Evolutionary conservation across 2,329 filamentous ascomycete species (phyloP).

Genomic region (Endothia cerciana): DNA sequence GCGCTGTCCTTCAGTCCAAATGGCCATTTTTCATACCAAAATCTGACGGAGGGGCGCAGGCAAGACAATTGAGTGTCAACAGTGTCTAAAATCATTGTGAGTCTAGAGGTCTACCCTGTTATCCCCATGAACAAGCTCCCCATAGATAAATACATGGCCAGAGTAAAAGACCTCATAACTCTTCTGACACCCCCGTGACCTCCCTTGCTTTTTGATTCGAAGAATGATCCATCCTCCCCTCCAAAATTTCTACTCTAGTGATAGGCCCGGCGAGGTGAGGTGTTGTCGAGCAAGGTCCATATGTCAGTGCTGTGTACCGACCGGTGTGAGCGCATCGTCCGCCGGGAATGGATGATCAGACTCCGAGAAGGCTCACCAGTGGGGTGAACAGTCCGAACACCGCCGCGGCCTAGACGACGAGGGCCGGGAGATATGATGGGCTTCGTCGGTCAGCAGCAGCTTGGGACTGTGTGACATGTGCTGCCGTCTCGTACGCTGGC

Average conservation of each 20-base stretch:
- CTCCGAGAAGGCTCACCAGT: constrained; percentile 21
- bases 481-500: constrained; percentile 22
- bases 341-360: constrained; percentile 21
- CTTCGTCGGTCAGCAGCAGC: constrained; percentile 21
- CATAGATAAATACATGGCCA: constrained; percentile 23
- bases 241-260: constrained; percentile 17
- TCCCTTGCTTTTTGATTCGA: constrained; percentile 25
- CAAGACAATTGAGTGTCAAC: constrained; percentile 19
- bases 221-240: constrained; percentile 24
- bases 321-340: neutral
- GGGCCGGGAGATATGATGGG: constrained; percentile 27
- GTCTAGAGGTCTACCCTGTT: constrained; percentile 26
- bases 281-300: neutral
- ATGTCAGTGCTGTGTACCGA: neutral
- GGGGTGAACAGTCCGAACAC: constrained; percentile 27
- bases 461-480: constrained; percentile 24
- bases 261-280: neutral
- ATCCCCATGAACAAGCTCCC: constrained; percentile 5
- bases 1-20: neutral
- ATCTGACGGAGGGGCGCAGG: neutral
- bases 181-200: constrained; percentile 19
- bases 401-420: constrained; percentile 29
- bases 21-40: neutral
- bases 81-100: constrained; percentile 26
- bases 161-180: constrained; percentile 22